Evolutionary conservation across 768 basidiomycete genomes (phyloP), one percentile per base, ranked within the genome.

Genomic region (Mycena vitilis): DNA sequence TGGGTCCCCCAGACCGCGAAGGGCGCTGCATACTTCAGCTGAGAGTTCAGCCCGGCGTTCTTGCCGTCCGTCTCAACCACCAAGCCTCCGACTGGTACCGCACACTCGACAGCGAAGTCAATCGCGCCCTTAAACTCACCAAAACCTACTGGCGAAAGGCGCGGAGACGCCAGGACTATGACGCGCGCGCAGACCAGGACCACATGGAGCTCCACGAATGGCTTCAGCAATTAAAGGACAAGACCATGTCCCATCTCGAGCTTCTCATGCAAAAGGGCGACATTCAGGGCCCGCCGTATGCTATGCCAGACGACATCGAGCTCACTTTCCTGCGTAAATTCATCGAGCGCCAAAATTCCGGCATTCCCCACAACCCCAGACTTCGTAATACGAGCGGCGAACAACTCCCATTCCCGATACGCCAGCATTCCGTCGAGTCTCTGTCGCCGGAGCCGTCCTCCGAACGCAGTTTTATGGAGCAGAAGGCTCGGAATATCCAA

Each of bases 161-260:
- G n/a, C 82, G 89, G 65, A 82, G 93, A 79, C 88, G 93, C 69
- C 93, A 94, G 79, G 93, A 94, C 80, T 94, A 92, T 79, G 91
- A 94, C 75, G 88, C 91, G 58, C 88, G 90, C 56, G 93, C 93
- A 1, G 93, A 94, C 82, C 93, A 93, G 76, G 93, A 94, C 75
- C 93, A 94, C 74, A 94, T 94, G 92, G 93, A 94, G 75, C 81
- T 94, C 23, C 93, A 94, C 73, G 93, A 94, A 75, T 94, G 93
- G 93, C 81, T 94, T 2, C 93, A 94, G 73, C 93, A 94, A 77
- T 83, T 94, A 73, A 94, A 94, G 78, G 93, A 94, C 79, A 94
- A 93, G 78, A 93, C 91, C 59, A 94, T 94, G 93, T 91, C 92
- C 54, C 92, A 94, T 79, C 84, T 94, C 52, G 93, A 94, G 77